These are phyloP conservation scores for Trichophyton simii DNA, from an alignment of 2,329 filamentous ascomycete species.

Conservation along the genomic window DNA sequence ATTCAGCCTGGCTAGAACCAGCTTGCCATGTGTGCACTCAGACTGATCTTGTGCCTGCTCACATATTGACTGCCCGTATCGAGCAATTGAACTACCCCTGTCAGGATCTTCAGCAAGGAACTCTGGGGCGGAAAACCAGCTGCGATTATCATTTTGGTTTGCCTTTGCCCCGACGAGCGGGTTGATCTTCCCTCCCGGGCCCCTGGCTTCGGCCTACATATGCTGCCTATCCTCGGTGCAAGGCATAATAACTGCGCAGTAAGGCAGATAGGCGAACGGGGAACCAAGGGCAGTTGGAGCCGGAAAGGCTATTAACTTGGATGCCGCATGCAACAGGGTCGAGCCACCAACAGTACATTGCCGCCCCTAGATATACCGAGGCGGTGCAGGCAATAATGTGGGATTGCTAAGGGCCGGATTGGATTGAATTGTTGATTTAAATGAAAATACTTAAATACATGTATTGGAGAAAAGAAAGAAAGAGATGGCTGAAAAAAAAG, in stretches of 20 bases:
- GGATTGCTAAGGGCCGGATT: not conserved
- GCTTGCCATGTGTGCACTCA: too few relatives aligned
- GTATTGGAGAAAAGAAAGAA: not conserved
- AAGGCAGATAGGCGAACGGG: not conserved
- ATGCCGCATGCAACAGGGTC: not conserved
- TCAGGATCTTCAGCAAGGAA: not conserved
- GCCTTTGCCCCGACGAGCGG: not conserved
- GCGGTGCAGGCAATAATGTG: not conserved
- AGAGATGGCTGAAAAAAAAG: not conserved
- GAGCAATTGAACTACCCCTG: not conserved
- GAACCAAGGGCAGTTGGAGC: not conserved
- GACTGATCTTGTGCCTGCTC: not conserved
- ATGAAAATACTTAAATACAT: not conserved
- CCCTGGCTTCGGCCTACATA: not conserved
- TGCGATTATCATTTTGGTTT: not conserved
- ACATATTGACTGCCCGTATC: not conserved
- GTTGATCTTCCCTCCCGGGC: not conserved
- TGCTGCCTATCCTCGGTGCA: too few relatives aligned
- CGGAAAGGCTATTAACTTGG: not conserved
- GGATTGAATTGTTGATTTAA: not conserved
- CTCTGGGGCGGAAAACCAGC: not conserved
- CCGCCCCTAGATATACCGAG: not conserved
- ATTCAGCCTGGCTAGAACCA: not conserved
- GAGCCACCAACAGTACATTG: not conserved
- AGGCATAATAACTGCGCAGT: not conserved